Evolutionary conservation across 2,329 filamentous ascomycete species (phyloP), one percentile per base, ranked within the genome.

Genomic region (Drechslerella coelobrocha): DNA sequence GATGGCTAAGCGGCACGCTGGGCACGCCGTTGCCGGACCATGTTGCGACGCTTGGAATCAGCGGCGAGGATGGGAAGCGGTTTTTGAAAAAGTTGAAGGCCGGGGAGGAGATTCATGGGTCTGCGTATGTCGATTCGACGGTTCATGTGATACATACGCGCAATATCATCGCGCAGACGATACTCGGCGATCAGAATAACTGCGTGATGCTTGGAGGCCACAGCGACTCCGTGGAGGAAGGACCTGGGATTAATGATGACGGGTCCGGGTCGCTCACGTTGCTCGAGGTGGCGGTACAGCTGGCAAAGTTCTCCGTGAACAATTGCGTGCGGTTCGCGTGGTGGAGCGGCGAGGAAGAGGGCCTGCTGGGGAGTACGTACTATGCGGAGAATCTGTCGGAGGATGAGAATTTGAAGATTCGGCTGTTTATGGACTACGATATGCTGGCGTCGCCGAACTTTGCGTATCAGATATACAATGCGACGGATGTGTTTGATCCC

Each of bases 401-500:
- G 1, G 82, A 83, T n/a, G 86, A 88, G 78, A 87, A 88, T 77
- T 73, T 79, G 65, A 85, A 85, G 79, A 84, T 89, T 62, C 83
- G 86, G 2, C 80, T 88, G 2, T 88, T 88, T 75, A 86, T 88
- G 83, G 86, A 89, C 78, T 89, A 88, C 75, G 86, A 89, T 77
- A 89, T 89, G 86, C 81, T 88, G 78, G 86, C 82, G n/a, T 85
- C 82, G 71, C 85, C 85, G 61, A 88, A 88, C 79, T 88, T 82
- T 75, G 86, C 84, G 7, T 87, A 87, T 77, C 85, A 87, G 78
- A 83, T 90, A 55, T 93, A 89, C 81, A 84, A 87, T 55, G 86
- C 89, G 34, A 89, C 85, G 73, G 89, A 92, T 78, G 84, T 82
- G 1, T 84, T 84, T 1, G 88, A 88, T 77, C 90, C 91, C 29